Percentiles rank a stretch among this genome's conserved stretches.
These are phyloP conservation scores for Senecio squalidus DNA, from an alignment of 140 eudicot genomes.

Conservation along the genomic window DNA sequence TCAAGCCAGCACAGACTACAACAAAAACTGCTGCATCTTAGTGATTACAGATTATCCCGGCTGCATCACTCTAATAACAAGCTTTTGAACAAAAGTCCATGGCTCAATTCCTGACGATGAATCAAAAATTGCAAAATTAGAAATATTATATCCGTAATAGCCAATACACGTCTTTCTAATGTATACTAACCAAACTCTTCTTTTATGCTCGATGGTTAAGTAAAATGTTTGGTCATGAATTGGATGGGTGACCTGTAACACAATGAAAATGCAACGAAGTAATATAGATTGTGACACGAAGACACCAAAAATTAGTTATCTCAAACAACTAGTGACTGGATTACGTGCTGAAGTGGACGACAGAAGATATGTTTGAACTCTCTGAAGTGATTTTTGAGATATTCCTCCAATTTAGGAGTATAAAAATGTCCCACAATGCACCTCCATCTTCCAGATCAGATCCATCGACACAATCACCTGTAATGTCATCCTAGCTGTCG, in stretches of 20 bases:
- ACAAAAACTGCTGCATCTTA: too few relatives aligned
- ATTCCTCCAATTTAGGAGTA: conserved; percentile 30
- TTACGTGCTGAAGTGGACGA: conserved; percentile 28
- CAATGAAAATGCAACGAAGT: too few relatives aligned
- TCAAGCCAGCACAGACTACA: too few relatives aligned
- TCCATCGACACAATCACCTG: background rate
- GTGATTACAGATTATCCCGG: too few relatives aligned
- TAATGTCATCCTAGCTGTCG: background rate
- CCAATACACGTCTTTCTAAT: background rate
- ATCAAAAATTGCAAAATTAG: conserved; percentile 3
- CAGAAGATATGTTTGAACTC: conserved; percentile 34
- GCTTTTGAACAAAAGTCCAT: background rate
- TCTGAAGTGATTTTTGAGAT: conserved; percentile 24
- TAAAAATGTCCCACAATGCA: conserved; percentile 40
- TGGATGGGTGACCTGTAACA: conserved; percentile 50
- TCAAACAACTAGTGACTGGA: background rate
- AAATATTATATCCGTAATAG: background rate
- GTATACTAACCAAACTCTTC: conserved; percentile 49
- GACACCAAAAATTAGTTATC: too few relatives aligned
- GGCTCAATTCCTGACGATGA: background rate
- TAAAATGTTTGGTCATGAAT: conserved; percentile 65
- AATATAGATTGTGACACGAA: too few relatives aligned
- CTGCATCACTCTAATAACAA: too few relatives aligned
- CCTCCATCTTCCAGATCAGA: conserved; percentile 21
- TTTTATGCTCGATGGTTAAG: conserved; percentile 52